These are phyloP conservation scores for Heracleum sosnowskyi DNA, from an alignment of 129 eudicot species.

Conservation along the genomic window DNA sequence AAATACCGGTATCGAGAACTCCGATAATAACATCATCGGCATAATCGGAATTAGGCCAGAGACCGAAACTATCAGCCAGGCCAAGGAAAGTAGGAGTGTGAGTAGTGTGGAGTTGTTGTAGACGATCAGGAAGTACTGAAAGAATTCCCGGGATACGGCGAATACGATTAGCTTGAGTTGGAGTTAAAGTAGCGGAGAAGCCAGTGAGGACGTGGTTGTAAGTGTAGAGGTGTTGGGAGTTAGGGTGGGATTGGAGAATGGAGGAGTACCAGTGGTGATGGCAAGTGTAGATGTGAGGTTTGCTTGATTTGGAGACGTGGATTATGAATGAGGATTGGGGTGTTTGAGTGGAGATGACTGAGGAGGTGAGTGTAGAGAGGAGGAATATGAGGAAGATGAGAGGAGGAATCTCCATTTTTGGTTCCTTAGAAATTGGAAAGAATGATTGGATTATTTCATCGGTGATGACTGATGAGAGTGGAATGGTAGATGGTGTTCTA, in stretches of 20 bases:
- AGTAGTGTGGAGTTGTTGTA: constrained; percentile 74
- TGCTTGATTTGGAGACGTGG: constrained; percentile 60
- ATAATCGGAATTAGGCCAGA: constrained; percentile 86
- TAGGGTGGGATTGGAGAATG: constrained; percentile 41
- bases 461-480: not conserved
- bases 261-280: constrained; percentile 67
- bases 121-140: constrained; percentile 61
- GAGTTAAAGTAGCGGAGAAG: constrained; percentile 69
- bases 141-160: constrained; percentile 45
- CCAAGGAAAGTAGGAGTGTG: constrained; percentile 73
- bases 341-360: constrained; percentile 12
- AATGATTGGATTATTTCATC: not conserved
- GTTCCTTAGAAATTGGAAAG: constrained; percentile 7
- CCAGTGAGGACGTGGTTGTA: constrained; percentile 60
- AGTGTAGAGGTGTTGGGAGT: constrained; percentile 57
- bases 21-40: constrained; percentile 91
- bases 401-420: constrained; percentile 15
- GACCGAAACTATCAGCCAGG: constrained; percentile 52
- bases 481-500: not conserved
- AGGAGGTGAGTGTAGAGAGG: constrained; percentile 6
- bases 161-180: constrained; percentile 49
- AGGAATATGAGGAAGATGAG: not conserved
- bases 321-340: constrained; percentile 45
- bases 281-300: constrained; percentile 46
- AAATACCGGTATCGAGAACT: constrained; percentile 89